These are phyloP conservation scores for Trichoderma oligosporum DNA, from an alignment of 2,329 filamentous ascomycete species.

Conservation along the genomic window DNA sequence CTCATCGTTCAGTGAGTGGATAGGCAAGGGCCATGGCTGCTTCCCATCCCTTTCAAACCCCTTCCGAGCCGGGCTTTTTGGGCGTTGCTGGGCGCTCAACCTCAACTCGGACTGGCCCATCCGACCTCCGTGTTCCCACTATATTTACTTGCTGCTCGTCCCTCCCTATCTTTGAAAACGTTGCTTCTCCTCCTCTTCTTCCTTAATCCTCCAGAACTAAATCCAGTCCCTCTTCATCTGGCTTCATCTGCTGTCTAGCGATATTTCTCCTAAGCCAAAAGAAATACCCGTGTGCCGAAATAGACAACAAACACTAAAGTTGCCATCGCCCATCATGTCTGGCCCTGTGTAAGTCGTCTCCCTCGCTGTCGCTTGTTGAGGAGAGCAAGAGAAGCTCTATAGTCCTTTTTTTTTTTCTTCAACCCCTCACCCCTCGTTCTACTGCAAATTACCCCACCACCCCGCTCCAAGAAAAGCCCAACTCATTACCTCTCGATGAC, in stretches of 20 bases:
- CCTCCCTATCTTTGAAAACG: slow-evolving; percentile 9
- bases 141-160: slow-evolving; percentile 18
- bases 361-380: slow-evolving; percentile 1
- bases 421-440: slow-evolving; percentile 25
- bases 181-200: slow-evolving; percentile 6
- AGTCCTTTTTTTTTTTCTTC: slow-evolving; percentile 23
- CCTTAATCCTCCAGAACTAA: not conserved
- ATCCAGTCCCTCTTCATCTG: not conserved
- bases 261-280: not conserved
- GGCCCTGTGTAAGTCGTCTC: slow-evolving; percentile 60
- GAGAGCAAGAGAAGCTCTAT: slow-evolving; percentile 14
- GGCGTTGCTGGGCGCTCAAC: slow-evolving; percentile 12
- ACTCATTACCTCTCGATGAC: slow-evolving; percentile 25
- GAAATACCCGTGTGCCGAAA: not conserved
- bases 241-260: not conserved
- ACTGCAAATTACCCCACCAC: slow-evolving; percentile 38
- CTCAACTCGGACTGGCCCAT: not conserved
- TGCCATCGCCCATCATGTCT: slow-evolving; percentile 57
- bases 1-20: not conserved
- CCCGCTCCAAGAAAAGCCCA: slow-evolving; percentile 33
- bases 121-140: slow-evolving; percentile 16
- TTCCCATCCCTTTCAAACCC: too few species aligned
- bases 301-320: too few species aligned
- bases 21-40: not conserved
- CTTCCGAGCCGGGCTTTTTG: not conserved